These are phyloP conservation scores for Saccharomyces uvarum DNA, from an alignment of 1,139 yeast genomes.

Conservation along the genomic window DNA sequence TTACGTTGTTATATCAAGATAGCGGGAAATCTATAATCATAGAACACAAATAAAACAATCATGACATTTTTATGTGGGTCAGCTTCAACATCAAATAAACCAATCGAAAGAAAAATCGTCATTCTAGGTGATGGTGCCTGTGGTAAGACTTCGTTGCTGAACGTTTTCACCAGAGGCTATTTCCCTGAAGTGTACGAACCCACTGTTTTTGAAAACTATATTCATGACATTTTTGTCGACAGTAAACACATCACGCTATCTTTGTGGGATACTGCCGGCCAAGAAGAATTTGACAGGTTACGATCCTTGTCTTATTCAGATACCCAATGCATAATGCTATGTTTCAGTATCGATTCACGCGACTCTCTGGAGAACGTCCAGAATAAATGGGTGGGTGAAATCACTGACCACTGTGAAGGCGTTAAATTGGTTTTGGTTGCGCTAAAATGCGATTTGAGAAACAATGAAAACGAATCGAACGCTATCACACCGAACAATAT, in stretches of 20 bases:
- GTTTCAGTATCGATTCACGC: constrained; percentile 88
- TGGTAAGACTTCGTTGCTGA: constrained; percentile 83
- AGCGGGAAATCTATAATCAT: neutral
- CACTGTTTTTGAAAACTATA: constrained; percentile 94
- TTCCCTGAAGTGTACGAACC: constrained; percentile 98
- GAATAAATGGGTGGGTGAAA: constrained; percentile 93
- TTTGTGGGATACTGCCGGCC: constrained; percentile 98
- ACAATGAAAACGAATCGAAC: constrained; percentile 37
- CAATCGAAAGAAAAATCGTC: constrained; percentile 83
- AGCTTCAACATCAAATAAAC: constrained; percentile 23
- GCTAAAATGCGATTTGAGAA: constrained; percentile 84
- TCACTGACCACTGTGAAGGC: constrained; percentile 93
- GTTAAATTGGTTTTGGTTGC: constrained; percentile 92
- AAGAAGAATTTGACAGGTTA: constrained; percentile 91
- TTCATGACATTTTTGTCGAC: constrained; percentile 93
- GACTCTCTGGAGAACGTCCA: constrained; percentile 94
- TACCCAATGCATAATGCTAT: constrained; percentile 93
- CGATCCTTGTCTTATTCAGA: constrained; percentile 87
- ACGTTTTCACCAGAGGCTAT: constrained; percentile 94
- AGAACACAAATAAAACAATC: neutral
- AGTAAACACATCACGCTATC: constrained; percentile 89
- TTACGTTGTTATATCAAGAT: neutral
- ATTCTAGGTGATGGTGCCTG: constrained; percentile 97
- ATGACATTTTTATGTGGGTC: constrained; percentile 30
- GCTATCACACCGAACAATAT: constrained; percentile 29